Evolutionary conservation across 805 yeast genomes (phyloP), one percentile per base, ranked within the genome.

Genomic region (Cyberlindnera japonica): DNA sequence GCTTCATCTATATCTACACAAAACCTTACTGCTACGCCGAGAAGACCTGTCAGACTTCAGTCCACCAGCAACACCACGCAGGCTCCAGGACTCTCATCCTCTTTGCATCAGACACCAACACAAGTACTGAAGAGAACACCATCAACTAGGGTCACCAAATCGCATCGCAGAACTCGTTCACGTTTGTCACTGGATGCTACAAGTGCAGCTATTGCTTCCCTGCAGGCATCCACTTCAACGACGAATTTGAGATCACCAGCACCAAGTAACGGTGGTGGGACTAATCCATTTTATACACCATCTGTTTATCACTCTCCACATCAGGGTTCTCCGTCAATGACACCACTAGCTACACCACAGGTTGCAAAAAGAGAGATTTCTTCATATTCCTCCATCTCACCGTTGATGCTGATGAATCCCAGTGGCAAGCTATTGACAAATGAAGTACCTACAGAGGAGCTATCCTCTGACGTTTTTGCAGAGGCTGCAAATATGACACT

Each of bases 151-250:
- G 24, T 43, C 15, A 25, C 27, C n/a, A 43, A 43, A 28, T 20
- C 40, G 5, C 47, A 43, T 21, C 40, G 43, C 20, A 43, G 47
- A 43, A 35, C 40, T 6, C 42, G 40, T 12, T 43, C 47, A 3
- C 40, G 47, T 16, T 27, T 43, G 4, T 43, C 47, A 10, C 31
- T 43, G 6, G 47, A 43, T 39, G 47, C 47, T 4, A 21, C 47
- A 11, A 43, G 47, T 14, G 17, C 35, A 6, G 28, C 47, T 4
- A n/a, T 31, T 7, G 29, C 39, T n/a, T 31, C 42, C 9, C 26
- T 43, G 16, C 45, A 33, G 18, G 37, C 38, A 16, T 26, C 34
- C 6, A 6, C 33, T 12, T n/a, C 23, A 14, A n/a, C 41, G 3
- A 16, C 30, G 2, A n/a, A 24, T 24, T 12, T n/a, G 12, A 35